phyloP scores from a whole-genome alignment of 2,329 filamentous ascomycete genomes.

The Calycina marina region DNA sequence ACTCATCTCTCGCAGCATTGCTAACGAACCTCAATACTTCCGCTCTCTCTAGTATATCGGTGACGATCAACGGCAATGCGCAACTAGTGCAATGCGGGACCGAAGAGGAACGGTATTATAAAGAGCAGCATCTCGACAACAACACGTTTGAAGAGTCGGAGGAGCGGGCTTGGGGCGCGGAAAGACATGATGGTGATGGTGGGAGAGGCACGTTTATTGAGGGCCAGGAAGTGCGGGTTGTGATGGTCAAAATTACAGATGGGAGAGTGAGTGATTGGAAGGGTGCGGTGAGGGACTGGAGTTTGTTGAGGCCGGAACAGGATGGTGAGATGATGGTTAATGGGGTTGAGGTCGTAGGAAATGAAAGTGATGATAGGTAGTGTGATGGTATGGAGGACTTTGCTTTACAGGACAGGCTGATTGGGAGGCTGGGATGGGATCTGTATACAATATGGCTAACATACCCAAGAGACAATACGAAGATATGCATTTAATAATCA shows the following conservation, averaged over 20 bases:
- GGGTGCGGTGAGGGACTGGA: constrained; percentile 77
- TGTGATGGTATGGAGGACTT: too few species aligned
- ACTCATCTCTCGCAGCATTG: constrained; percentile 66
- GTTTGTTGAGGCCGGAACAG: constrained; percentile 8
- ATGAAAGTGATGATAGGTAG: too few species aligned
- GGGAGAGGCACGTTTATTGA: constrained; percentile 56
- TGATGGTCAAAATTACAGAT: constrained; percentile 71
- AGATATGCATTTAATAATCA: too few species aligned
- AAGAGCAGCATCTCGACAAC: constrained; percentile 72
- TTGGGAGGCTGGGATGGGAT: too few species aligned
- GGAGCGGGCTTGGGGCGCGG: constrained; percentile 20
- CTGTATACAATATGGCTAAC: too few species aligned
- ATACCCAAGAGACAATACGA: too few species aligned
- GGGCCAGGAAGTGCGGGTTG: constrained; percentile 72
- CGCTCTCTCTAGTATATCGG: constrained; percentile 74
- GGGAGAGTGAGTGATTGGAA: constrained; percentile 91
- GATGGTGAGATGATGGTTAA: constrained; percentile 15
- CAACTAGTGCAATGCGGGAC: constrained; percentile 56
- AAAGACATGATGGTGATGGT: constrained; percentile 27
- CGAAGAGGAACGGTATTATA: constrained; percentile 75
- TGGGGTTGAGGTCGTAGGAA: too few species aligned
- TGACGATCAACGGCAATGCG: constrained; percentile 85
- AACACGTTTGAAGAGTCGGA: constrained; percentile 65
- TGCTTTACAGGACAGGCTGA: too few species aligned
- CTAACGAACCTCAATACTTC: constrained; percentile 85